These are phyloP conservation scores for Hyphopichia khmerensis DNA, from an alignment of 1,139 yeast genomes.

Conservation along the genomic window DNA sequence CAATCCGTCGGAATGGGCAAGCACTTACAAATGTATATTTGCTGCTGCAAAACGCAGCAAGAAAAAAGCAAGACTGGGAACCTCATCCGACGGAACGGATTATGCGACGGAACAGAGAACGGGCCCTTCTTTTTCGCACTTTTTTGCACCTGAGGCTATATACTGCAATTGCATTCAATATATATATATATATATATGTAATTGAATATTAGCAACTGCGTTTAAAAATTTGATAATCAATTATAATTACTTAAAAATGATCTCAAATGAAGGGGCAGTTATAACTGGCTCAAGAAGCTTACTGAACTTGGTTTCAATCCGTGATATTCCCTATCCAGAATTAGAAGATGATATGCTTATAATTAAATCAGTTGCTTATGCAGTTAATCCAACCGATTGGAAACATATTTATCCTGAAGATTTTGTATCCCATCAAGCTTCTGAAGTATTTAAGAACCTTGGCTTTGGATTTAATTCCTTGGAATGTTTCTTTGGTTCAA, in stretches of 20 bases:
- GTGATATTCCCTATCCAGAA: slow-evolving; percentile 34
- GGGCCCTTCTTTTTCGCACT: too few species aligned
- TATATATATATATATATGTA: background rate
- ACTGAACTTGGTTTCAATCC: slow-evolving; percentile 19
- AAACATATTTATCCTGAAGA: slow-evolving; percentile 46
- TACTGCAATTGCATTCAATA: too few species aligned
- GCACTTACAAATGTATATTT: too few species aligned
- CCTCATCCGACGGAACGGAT: too few species aligned
- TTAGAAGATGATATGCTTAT: slow-evolving; percentile 44
- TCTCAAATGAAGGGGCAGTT: slow-evolving; percentile 24
- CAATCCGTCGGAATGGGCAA: too few species aligned
- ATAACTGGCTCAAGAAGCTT: slow-evolving; percentile 20
- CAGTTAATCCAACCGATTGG: slow-evolving; percentile 78
- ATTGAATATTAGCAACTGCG: background rate
- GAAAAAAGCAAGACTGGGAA: too few species aligned
- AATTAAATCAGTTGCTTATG: slow-evolving; percentile 57
- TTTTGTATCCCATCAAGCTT: slow-evolving; percentile 3
- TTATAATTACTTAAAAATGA: background rate
- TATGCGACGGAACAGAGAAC: too few species aligned
- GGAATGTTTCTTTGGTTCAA: slow-evolving; percentile 3
- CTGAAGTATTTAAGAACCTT: slow-evolving; percentile 5
- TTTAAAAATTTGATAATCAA: background rate
- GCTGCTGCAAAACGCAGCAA: too few species aligned
- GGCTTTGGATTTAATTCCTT: slow-evolving; percentile 8
- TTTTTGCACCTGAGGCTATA: too few species aligned